Evolutionary conservation across 371 early-diverging fungal species (phyloP), one percentile per base, ranked within the genome.

Genomic region (Lichtheimia hyalospora): DNA sequence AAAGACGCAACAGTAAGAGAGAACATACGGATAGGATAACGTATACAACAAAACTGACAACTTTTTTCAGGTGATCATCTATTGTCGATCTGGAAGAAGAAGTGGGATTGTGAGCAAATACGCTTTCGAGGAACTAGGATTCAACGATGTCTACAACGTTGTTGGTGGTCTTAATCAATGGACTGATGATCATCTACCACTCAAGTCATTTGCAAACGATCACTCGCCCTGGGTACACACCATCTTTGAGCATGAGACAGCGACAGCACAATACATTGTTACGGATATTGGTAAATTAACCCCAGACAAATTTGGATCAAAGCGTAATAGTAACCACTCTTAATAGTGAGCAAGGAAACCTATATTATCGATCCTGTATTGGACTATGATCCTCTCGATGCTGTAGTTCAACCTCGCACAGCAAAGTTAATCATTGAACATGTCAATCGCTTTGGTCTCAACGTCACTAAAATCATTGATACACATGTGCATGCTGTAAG

Each of bases 401-500:
- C 65, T 12, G 61, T 54, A 1, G 74, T 79, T 0, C 61, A 52
- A 5, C 64, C 66, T 5, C 52, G 51, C 1, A 55, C 59, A 44
- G 79, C 79, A n/a, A 70, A 68, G 23, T 10, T 43, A 3, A 57
- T 79, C 4, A 42, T 75, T 3, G 63, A 68, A 2, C 73, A 69
- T 61, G 55, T 75, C 8, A 61, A 67, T 27, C 49, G 68, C 40
- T 51, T 75, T 40, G 52, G 58, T 18, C 49, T 79, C 7, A 67
- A 69, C 52, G 73, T 79, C 4, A 67, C 79, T 53, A 75, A 70
- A 41, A 76, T 75, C 23, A 79, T 79, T 46, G 79, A 79, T 46
- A 79, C 76, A 1, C 76, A 75, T 58, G 76, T 79, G 25, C 79
- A 79, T 58, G 79, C 79, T 13, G 79, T 78, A 71, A 63, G 60